Base-by-base conservation (phyloP, 1,284 basidiomycete species). In the Naganishia sp. region DNA sequence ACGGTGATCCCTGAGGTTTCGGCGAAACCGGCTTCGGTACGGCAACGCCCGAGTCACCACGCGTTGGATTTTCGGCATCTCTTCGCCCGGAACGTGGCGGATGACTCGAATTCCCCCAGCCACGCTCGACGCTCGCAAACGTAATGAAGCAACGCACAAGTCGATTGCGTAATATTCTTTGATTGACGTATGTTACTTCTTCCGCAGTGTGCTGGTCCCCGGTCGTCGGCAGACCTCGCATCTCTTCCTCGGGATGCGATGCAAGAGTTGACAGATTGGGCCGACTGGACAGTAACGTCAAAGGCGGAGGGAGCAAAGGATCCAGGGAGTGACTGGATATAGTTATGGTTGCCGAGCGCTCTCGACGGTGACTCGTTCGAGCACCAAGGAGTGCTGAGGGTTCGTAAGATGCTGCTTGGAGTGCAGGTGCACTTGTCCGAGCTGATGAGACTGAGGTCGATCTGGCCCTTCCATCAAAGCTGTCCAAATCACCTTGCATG, bases 141-240 rank as follows among this genome's bases (percentile, higher is more conserved):
- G 65, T 66, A 21, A 66, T 52, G 48, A 66, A 66, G 53, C 65
- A 61, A 45, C 65, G 60, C 4, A 61, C 65, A 44, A 66, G 39
- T 39, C 54, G 43, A 31, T 61, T 61, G 48, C 59, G 28, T 48
- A 61, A 44, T 5, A 61, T 61, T 4, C 39, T 36, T 10, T 61
- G 59, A 21, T 61, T 46, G 36, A 61, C 59, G 23, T 61, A 61
- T 21, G 48, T 11, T 5, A 52, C 36, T 11, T 61, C 45, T 15
- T 60, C 57, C 28, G n/a, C 18, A 6, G 18, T 21, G 21, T 61
- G 33, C 6, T 54, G 31, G 16, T 53, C 43, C 23, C 18, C 25
- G 3, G 44, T 11, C 9, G 23, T 52, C 25, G 21, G 15, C 1
- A 45, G 15, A 4, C 36, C n/a, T 10, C 45, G 11, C 15, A 43